Evolutionary conservation across 2,329 filamentous ascomycete genomes (phyloP), one percentile per base, ranked within the genome.

Genomic region (Drechslerella dactyloides): DNA sequence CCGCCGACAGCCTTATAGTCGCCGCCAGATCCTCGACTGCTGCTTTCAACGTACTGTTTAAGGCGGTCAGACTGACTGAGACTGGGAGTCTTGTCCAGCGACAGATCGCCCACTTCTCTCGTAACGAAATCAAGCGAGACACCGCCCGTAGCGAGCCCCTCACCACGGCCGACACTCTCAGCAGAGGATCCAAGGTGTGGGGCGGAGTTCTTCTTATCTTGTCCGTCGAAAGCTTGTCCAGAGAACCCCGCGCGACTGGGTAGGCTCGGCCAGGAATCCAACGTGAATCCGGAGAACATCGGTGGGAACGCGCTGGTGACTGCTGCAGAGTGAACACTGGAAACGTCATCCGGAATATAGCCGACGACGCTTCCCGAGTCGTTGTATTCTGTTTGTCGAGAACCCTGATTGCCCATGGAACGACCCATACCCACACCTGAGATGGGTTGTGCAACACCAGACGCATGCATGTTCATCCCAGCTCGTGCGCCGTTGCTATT

Each of bases 301-400:
- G 90, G 90, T 15, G 94, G 94, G 79, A 93, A 97, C 23, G 91
- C 90, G 53, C 89, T 88, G 59, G 88, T 81, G 57, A 97, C 86
- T 0, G 92, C 89, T 50, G 92, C 96, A 53, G 92, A 93, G 80
- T 97, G 93, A 51, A 99, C 90, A 1, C 93, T 97, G 7, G 93
- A 97, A 44, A 96, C 92, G 79, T 99, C 94, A 77, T 99, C 94
- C 1, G 93, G 91, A 72, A 99, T 96, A 79, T 96, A 97, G 15
- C 93, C 94, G 76, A 97, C 85, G 78, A 97, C 90, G 1, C 93
- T 97, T 48, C 91, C 90, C 17, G 90, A 87, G 77, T 97, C 93
- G 52, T 84, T 84, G 75, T 84, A 86, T 62, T 87, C 82, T 15
- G 73, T 63, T 52, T 75, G 75, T 7, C 75, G 70, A 40, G 59